Base-by-base conservation (phyloP, 2,329 filamentous ascomycete species). In the Ascocoryne sarcoides region DNA sequence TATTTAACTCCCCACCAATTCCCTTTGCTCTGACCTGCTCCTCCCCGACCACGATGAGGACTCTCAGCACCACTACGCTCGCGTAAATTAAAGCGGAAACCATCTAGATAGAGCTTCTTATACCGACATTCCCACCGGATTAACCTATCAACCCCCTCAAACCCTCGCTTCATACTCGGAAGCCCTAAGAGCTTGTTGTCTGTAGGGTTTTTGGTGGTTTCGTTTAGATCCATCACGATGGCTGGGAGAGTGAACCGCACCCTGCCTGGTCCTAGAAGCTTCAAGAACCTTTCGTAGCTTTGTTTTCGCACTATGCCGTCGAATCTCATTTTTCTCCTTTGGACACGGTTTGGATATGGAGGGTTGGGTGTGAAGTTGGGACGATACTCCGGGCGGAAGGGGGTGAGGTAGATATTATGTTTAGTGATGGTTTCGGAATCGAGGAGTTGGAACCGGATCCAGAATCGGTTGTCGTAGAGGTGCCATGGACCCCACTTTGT, bases 391-490 rank as follows among this genome's bases (percentile, higher is more conserved):
- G 32, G 8, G 9, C 8, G 4, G 10, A 20, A 32, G 2, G 19
- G 21, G n/a, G n/a, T n/a, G n/a, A n/a, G n/a, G n/a, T n/a, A n/a
- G n/a, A n/a, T n/a, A n/a, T n/a, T n/a, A n/a, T n/a, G n/a, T n/a
- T n/a, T n/a, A n/a, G n/a, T n/a, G n/a, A n/a, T n/a, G n/a, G n/a
- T n/a, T n/a, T n/a, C n/a, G n/a, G n/a, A n/a, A 21, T 20, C 10
- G 8, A 17, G 32, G 33, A 51, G 55, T 34, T 42, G 29, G 10
- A 76, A 40, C 12, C 68, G 64, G 12, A 80, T 59, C 78, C 78
- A 82, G 58, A 70, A 82, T 2, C 78, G 72, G 0, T 75, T 72
- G 56, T 82, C 78, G 62, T 69, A 82, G 3, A 39, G 47, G 4
- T 33, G 37, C 56, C 57, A 61, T 2, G 50, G 35, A 29, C 47